These are phyloP conservation scores for Tuber brumale DNA, from an alignment of 495 filamentous ascomycete genomes.

Conservation along the genomic window DNA sequence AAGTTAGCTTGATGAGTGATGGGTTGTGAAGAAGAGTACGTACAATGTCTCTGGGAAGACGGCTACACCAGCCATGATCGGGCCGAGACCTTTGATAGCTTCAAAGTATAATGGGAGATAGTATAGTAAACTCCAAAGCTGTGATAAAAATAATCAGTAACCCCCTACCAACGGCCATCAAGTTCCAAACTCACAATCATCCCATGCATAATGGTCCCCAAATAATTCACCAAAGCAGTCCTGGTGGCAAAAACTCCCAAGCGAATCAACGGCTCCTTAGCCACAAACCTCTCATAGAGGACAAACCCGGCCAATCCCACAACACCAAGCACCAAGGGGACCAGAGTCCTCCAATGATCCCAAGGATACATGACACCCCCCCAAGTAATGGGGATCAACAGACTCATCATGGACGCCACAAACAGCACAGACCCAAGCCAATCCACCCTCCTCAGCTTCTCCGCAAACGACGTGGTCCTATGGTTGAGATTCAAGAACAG, in stretches of 20 bases:
- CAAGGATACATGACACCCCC: conserved; percentile 53
- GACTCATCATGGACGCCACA: conserved; percentile 44
- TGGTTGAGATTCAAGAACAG: conserved; percentile 45
- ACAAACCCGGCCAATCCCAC: conserved; percentile 46
- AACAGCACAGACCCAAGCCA: conserved; percentile 57
- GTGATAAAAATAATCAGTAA: conserved; percentile 1
- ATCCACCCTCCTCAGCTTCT: conserved; percentile 53
- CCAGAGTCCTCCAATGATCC: conserved; percentile 51
- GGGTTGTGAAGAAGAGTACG: background rate
- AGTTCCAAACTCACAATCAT: conserved; percentile 37
- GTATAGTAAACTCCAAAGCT: conserved; percentile 53
- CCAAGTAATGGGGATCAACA: conserved; percentile 54
- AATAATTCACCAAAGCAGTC: conserved; percentile 44
- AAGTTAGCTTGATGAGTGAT: conserved; percentile 5
- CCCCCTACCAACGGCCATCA: background rate
- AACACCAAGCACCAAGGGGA: conserved; percentile 53
- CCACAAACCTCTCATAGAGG: conserved; percentile 48
- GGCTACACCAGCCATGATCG: conserved; percentile 55
- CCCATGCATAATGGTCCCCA: conserved; percentile 51
- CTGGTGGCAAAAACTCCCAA: conserved; percentile 46
- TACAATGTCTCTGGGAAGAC: conserved; percentile 54
- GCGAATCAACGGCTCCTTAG: conserved; percentile 48
- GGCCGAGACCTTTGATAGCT: conserved; percentile 54
- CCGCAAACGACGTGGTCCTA: conserved; percentile 31
- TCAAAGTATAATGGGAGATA: conserved; percentile 64